phyloP scores from a whole-genome alignment of 345 rosid species.

The Lepidium didymum region DNA sequence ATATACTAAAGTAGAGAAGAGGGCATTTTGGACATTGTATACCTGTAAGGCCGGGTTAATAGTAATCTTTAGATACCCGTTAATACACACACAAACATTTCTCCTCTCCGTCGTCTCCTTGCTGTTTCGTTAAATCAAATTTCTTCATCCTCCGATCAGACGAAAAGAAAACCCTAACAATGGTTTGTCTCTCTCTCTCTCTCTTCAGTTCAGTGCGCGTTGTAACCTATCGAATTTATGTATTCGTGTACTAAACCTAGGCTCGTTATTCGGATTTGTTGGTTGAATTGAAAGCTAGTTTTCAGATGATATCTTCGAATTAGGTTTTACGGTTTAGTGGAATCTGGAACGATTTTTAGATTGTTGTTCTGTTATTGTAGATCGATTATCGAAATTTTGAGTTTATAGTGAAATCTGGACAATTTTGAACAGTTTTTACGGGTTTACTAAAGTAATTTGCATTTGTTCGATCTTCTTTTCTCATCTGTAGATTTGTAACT shows the following conservation, averaged over 20 bases:
- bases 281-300: not conserved
- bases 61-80: not conserved
- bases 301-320: not conserved
- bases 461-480: not conserved
- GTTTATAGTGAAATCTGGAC: not conserved
- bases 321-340: not conserved
- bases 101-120: conserved; percentile 17
- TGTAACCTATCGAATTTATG: not conserved
- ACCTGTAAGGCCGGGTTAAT: not conserved
- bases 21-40: not conserved
- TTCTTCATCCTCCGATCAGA: not conserved
- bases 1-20: not conserved
- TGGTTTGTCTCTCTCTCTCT: conserved; percentile 4
- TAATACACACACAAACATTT: not conserved
- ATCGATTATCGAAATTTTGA: not conserved
- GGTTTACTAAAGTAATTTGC: not conserved
- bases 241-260: not conserved
- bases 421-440: not conserved
- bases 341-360: not conserved
- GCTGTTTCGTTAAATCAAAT: not conserved
- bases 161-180: not conserved
- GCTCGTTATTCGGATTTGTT: not conserved
- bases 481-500: not conserved
- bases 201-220: not conserved
- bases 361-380: not conserved